Percentiles rank a stretch among this genome's conserved stretches.
phyloP scores from a whole-genome alignment of 2,329 filamentous ascomycete species.

The Aspergillaceae sp. region DNA sequence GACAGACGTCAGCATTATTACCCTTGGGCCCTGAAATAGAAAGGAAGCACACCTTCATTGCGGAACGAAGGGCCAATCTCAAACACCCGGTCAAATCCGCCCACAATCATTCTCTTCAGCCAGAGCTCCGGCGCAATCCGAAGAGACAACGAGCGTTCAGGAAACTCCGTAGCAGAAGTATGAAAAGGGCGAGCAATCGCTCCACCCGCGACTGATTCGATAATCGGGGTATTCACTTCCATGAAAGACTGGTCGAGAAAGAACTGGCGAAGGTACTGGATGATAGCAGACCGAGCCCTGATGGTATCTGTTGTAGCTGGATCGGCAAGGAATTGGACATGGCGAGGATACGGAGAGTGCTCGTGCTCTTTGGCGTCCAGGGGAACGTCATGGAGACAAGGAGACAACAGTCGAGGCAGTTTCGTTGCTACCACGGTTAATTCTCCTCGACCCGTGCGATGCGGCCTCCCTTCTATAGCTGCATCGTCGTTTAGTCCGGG shows the following conservation, averaged over 20 bases:
- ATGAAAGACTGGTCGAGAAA: slow-evolving; percentile 65
- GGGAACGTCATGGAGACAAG: slow-evolving; percentile 72
- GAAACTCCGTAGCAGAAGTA: slow-evolving; percentile 68
- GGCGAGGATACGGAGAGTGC: slow-evolving; percentile 65
- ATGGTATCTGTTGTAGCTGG: slow-evolving; percentile 59
- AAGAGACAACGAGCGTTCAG: slow-evolving; percentile 62
- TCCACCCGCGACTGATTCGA: slow-evolving; percentile 75
- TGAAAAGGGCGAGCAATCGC: slow-evolving; percentile 80
- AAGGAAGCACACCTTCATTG: slow-evolving; percentile 63
- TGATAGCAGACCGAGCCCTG: slow-evolving; percentile 63
- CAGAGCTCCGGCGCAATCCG: slow-evolving; percentile 91
- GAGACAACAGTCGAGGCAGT: slow-evolving; percentile 65
- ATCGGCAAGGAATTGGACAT: slow-evolving; percentile 80
- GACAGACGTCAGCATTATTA: not conserved
- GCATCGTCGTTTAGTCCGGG: slow-evolving; percentile 7
- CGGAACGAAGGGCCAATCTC: slow-evolving; percentile 89
- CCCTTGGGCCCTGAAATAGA: too few relatives aligned
- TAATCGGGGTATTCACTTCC: slow-evolving; percentile 84
- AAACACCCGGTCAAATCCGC: slow-evolving; percentile 79
- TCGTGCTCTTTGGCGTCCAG: slow-evolving; percentile 61
- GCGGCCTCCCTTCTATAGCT: slow-evolving; percentile 64
- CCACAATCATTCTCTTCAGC: slow-evolving; percentile 84
- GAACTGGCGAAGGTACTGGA: slow-evolving; percentile 64
- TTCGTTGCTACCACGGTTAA: slow-evolving; percentile 61
- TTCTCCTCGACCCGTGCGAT: slow-evolving; percentile 63